Conservation (phyloP, 208 protist species). For the Strigomonas galati region DNA sequence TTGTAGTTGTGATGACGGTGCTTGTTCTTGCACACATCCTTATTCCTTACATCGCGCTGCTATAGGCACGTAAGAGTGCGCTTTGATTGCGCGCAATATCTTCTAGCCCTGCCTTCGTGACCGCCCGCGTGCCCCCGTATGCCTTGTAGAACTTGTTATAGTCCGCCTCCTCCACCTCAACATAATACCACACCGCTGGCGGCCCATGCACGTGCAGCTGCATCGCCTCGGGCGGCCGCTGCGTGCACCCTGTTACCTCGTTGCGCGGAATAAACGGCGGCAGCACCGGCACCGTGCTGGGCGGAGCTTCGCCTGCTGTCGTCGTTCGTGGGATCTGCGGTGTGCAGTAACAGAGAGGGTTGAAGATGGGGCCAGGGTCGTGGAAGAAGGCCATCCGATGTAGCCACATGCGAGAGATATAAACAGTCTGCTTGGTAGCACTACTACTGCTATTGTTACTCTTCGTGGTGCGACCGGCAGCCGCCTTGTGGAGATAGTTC, state of each 20-base stretch:
- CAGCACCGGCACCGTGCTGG: slow-evolving; percentile 16
- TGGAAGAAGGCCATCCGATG: slow-evolving; percentile 70
- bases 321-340: too few relatives aligned
- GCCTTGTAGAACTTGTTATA: slow-evolving; percentile 59
- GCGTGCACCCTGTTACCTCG: neutral
- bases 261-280: slow-evolving; percentile 25
- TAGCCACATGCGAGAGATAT: slow-evolving; percentile 81
- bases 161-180: slow-evolving; percentile 47
- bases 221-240: too few relatives aligned
- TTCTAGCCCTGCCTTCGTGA: slow-evolving; percentile 41
- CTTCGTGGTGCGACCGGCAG: neutral
- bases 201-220: slow-evolving; percentile 44
- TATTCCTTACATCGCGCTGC: too few relatives aligned
- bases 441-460: neutral
- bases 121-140: slow-evolving; percentile 64
- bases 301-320: too few relatives aligned
- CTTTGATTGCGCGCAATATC: slow-evolving; percentile 31
- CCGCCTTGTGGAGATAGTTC: slow-evolving; percentile 29
- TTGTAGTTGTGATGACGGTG: too few relatives aligned
- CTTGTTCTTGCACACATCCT: too few relatives aligned
- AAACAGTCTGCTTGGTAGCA: slow-evolving; percentile 24
- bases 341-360: slow-evolving; percentile 70
- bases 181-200: slow-evolving; percentile 74
- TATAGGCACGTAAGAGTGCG: slow-evolving; percentile 3
- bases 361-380: slow-evolving; percentile 82